Percentiles rank a stretch among this genome's conserved stretches.
Conservation (phyloP, 164 flowering plant genomes). For the Stephania cephalantha region DNA sequence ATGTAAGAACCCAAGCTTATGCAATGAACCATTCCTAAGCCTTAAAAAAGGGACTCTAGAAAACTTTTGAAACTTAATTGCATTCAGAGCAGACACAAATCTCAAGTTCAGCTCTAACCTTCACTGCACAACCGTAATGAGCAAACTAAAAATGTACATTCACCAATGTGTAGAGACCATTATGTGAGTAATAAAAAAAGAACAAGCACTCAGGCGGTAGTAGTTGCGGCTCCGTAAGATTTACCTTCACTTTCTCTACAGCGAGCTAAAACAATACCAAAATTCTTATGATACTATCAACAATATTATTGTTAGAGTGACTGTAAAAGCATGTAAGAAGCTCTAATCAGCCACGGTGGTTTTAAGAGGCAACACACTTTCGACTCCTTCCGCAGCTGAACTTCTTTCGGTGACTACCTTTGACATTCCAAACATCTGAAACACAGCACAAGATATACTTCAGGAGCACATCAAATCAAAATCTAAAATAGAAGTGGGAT, state of each 20-base stretch:
- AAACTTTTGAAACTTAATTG: too few relatives aligned
- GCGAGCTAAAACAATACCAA: not conserved
- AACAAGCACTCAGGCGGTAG: not conserved
- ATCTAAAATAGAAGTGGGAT: not conserved
- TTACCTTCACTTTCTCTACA: not conserved
- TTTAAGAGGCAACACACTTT: constrained; percentile 59
- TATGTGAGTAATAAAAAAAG: not conserved
- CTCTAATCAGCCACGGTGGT: constrained; percentile 28
- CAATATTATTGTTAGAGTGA: not conserved
- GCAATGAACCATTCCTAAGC: too few relatives aligned
- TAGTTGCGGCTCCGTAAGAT: not conserved
- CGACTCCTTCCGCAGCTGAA: constrained; percentile 46
- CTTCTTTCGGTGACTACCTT: constrained; percentile 65
- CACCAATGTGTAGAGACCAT: not conserved
- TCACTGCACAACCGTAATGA: too few relatives aligned
- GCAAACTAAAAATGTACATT: not conserved
- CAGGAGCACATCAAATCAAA: not conserved
- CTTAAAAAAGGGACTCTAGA: too few relatives aligned
- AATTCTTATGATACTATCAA: not conserved
- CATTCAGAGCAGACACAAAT: too few relatives aligned
- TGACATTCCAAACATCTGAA: constrained; percentile 87
- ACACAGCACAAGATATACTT: constrained; percentile 6
- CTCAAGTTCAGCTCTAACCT: too few relatives aligned
- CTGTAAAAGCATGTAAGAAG: not conserved
- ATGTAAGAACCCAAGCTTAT: too few relatives aligned